Base-by-base conservation (phyloP, 1,284 basidiomycete genomes). In the Athelia psychrophila region DNA sequence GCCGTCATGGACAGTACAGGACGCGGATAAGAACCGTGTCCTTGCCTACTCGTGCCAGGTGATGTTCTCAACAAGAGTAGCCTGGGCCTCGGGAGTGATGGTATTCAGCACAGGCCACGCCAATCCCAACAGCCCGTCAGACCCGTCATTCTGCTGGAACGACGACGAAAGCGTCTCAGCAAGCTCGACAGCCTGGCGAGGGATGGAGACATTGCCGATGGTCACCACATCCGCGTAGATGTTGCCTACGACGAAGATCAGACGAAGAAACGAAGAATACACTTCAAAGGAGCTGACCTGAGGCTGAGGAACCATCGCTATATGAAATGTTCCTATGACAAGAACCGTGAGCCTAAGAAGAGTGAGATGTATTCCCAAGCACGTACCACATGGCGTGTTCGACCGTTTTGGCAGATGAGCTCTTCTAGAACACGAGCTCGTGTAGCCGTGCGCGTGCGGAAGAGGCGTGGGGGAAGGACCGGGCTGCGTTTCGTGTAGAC, bases 1-100 rank as follows among this genome's bases (percentile, higher is more conserved):
- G n/a, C n/a, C n/a, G n/a, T n/a, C n/a, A n/a, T n/a, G n/a, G n/a
- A n/a, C n/a, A n/a, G n/a, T n/a, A n/a, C n/a, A n/a, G n/a, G n/a
- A n/a, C n/a, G n/a, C n/a, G n/a, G n/a, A n/a, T n/a, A n/a, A n/a
- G n/a, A n/a, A n/a, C n/a, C n/a, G n/a, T n/a, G n/a, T n/a, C n/a
- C n/a, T n/a, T n/a, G n/a, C n/a, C n/a, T n/a, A n/a, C n/a, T n/a
- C n/a, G n/a, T 70, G 59, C n/a, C 59, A 58, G 33, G 72, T 69
- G 63, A 71, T 62, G 53, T 71, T 71, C 62, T 70, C 59, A 18
- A 73, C 64, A 3, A 70, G 71, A 2, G 71, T 73, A 33, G 65
- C 61, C 22, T 69, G 65, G 3, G 58, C 54, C 44, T 59, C 51
- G 1, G 70, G 70, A 44, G 57, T 48, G 36, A 71, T 69, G 12